Percentiles rank a stretch among this genome's conserved stretches.
phyloP scores from a whole-genome alignment of 768 basidiomycete species.

The Mycena latifolia region DNA sequence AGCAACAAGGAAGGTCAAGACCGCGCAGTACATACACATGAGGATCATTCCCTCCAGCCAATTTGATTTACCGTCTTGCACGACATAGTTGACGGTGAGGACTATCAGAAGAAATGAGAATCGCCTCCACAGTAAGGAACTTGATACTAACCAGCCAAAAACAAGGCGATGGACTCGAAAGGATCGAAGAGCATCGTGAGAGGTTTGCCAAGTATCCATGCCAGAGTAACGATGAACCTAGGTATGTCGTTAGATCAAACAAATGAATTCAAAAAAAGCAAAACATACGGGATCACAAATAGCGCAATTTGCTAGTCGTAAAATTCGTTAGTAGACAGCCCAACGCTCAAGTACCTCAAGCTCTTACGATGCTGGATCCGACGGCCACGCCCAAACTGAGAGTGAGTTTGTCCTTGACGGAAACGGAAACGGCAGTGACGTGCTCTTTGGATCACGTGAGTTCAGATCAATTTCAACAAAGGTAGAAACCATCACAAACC shows the following conservation, averaged over 20 bases:
- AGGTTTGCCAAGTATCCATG: conserved; percentile 87
- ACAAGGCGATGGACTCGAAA: conserved; percentile 79
- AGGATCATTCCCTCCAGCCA: conserved; percentile 84
- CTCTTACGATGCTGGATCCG: conserved; percentile 82
- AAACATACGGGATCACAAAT: conserved; percentile 85
- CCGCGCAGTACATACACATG: conserved; percentile 62
- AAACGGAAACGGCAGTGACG: conserved; percentile 91
- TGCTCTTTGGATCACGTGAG: conserved; percentile 65
- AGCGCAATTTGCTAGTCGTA: conserved; percentile 81
- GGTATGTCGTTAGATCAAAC: not conserved
- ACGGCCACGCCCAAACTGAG: conserved; percentile 92
- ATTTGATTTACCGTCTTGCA: conserved; percentile 86
- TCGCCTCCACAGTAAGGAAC: not conserved
- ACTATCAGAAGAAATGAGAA: conserved; percentile 53
- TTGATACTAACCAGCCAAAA: conserved; percentile 47
- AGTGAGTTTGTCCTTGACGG: conserved; percentile 90
- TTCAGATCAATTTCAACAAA: not conserved
- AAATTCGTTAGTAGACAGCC: conserved; percentile 16
- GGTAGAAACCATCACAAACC: conserved; percentile 49
- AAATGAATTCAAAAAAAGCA: not conserved
- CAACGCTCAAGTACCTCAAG: not conserved
- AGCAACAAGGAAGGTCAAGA: not conserved
- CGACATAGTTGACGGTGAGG: conserved; percentile 86
- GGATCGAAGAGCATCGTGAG: conserved; percentile 89
- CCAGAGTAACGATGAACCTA: conserved; percentile 81